Evolutionary conservation across 2,329 filamentous ascomycete species (phyloP), one percentile per base, ranked within the genome.

Genomic region (Hyphodiscus sp.): DNA sequence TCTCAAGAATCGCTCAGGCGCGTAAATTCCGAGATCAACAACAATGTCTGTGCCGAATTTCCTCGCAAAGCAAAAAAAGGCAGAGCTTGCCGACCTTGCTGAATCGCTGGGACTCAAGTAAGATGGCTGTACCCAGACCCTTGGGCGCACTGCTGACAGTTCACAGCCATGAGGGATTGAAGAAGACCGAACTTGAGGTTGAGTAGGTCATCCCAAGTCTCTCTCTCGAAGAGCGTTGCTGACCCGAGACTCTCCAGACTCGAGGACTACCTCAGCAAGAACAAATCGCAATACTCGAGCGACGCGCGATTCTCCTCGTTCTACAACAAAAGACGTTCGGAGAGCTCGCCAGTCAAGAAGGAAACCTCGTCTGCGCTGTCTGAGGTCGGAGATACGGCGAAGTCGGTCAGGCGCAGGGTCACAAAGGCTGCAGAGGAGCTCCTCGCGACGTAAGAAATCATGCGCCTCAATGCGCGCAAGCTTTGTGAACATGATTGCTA

Each of bases 51-150:
- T 73, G 62, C 82, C 86, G 67, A 81, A 83, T 63, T 95, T 87
- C 82, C 78, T 96, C 68, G 81, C 85, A 71, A 79, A 80, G 70
- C 87, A 94, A 79, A 86, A 87, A 75, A 95, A 95, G 78, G 78
- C 77, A 63, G 89, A 92, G 60, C 80, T 96, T 53, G 71, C 82
- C 63, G 85, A 88, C 58, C 77, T 95, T 58, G 89, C 89, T 55
- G 81, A 88, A 61, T 73, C 77, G 46, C 79, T 87, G 58, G 86
- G 86, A 54, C 75, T 92, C 51, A 80, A 87, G 90, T 95, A 82
- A 67, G 84, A 80, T 52, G 57, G 51, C 49, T 33, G 49, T 57
- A 52, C 48, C 49, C 50, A 41, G 50, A 38, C 38, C 18, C 18
- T 51, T 20, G 26, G 42, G 45, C 45, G 51, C 20, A 59, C 50